Base-by-base conservation (phyloP, 805 yeast genomes). In the Candida piceae region DNA sequence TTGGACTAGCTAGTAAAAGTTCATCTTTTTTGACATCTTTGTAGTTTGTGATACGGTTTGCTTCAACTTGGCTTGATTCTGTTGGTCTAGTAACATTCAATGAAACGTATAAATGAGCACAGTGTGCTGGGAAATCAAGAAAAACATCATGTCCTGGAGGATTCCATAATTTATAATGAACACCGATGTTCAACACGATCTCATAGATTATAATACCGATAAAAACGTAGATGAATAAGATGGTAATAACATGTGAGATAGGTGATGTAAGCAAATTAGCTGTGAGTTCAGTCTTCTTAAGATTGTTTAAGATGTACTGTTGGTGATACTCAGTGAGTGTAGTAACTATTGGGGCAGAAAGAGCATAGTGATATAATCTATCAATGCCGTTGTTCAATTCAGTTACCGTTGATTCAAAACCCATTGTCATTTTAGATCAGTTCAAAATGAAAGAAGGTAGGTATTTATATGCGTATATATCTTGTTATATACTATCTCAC, bases 111-210 rank as follows among this genome's bases (percentile, higher is more conserved):
- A 82, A 66, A 57, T 83, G 87, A 1, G 93, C 88, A 60, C 88
- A 83, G 55, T 82, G 90, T 7, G 80, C 78, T 0, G 90, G 93
- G 18, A 76, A 72, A 31, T 82, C 84, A n/a, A 70, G 68, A 53
- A 82, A 82, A 18, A 76, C 73, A 37, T 80, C 83, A 45, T 74
- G 48, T 2, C 58, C 63, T 20, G 63, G 62, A 13, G 42, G 42
- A 3, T 53, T 46, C 63, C 64, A 59, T 7, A 47, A 21, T 7
- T 44, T 41, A 1, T 52, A 34, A 4, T 40, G 29, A 17, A 56
- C 50, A 5, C 63, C 62, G 1, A 32, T 19, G 35, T 53, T 32
- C 9, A 52, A 30, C 5, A 50, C 23, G 1, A 38, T 9, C 37
- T 60, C 63, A 40, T 61, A 59, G 3, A 50, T 10, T 1, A 36